A percentile compares a stretch with the other conserved stretches of the same genome.
Evolutionary conservation across 2,329 filamentous ascomycete species (phyloP).

Genomic region (Diaporthe humulicola): DNA sequence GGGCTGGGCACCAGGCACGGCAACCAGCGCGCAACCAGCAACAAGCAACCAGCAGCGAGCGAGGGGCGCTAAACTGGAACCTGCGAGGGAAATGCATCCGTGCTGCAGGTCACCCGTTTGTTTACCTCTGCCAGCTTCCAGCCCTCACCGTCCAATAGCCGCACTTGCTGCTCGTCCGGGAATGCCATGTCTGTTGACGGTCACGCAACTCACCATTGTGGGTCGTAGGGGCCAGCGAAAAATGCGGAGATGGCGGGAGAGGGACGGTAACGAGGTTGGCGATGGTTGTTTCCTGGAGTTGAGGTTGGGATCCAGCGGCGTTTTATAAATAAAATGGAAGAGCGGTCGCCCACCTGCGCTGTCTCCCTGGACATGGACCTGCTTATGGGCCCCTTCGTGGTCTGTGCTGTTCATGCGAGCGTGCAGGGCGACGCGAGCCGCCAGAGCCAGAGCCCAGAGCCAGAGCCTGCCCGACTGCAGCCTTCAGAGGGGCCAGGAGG

Average conservation of each 20-base stretch:
- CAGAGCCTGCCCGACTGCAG: neutral
- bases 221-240: neutral
- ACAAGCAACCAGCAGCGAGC: neutral
- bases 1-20: neutral
- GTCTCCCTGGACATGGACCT: conserved; percentile 29
- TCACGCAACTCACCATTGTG: conserved; percentile 36
- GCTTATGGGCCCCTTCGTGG: conserved; percentile 42
- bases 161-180: conserved; percentile 27
- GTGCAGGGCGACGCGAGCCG: conserved; percentile 16
- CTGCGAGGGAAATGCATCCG: conserved; percentile 14
- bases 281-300: conserved; percentile 47
- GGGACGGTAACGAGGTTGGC: conserved; percentile 40
- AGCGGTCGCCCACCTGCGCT: conserved; percentile 37
- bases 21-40: conserved; percentile 3
- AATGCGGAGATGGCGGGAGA: neutral
- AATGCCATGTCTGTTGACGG: conserved; percentile 17
- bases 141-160: conserved; percentile 26
- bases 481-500: conserved; percentile 2
- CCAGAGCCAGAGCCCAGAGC: conserved; percentile 5
- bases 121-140: conserved; percentile 13
- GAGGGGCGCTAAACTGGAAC: conserved; percentile 9
- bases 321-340: conserved; percentile 42
- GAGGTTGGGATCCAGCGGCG: conserved; percentile 40
- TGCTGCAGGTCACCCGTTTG: conserved; percentile 14
- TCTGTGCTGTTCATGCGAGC: conserved; percentile 39